These are phyloP conservation scores for Ophiosphaerella korrae DNA, from an alignment of 2,329 filamentous ascomycete genomes.

Conservation along the genomic window DNA sequence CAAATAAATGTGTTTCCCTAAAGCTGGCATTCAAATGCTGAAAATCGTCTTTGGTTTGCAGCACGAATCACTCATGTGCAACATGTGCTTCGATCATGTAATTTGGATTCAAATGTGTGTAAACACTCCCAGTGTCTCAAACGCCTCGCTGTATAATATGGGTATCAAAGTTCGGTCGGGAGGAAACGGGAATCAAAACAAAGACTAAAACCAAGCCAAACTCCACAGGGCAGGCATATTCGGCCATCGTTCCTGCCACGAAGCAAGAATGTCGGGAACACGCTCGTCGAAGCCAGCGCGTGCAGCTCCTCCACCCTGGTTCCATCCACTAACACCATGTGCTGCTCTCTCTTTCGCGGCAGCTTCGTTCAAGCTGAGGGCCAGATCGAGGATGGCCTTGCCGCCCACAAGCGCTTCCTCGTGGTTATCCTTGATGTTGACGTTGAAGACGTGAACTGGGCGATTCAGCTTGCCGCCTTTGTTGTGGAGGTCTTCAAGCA, in stretches of 20 bases:
- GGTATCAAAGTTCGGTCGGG: conserved; percentile 21
- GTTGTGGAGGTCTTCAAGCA: conserved; percentile 88
- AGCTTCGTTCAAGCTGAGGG: conserved; percentile 79
- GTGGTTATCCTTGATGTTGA: conserved; percentile 98
- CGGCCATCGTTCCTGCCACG: conserved; percentile 96
- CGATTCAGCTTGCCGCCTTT: conserved; percentile 86
- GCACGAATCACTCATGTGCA: no score
- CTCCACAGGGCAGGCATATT: conserved; percentile 92
- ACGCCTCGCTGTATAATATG: conserved; percentile 32
- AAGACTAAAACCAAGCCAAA: conserved; percentile 79
- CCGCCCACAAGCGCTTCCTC: conserved; percentile 93
- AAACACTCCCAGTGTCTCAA: neutral
- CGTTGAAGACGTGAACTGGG: conserved; percentile 96
- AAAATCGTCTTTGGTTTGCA: no score
- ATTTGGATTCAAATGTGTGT: no score
- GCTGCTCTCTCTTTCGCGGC: conserved; percentile 76
- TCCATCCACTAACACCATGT: conserved; percentile 69
- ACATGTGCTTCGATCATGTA: no score
- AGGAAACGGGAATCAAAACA: conserved; percentile 3
- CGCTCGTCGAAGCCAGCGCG: conserved; percentile 85
- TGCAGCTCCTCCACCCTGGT: conserved; percentile 62
- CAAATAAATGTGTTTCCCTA: no score
- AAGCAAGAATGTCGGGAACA: conserved; percentile 87
- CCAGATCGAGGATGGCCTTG: conserved; percentile 88
- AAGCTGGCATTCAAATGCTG: no score